These are phyloP conservation scores for Claviceps quebecensis DNA, from an alignment of 2,329 filamentous ascomycete species.

Conservation along the genomic window DNA sequence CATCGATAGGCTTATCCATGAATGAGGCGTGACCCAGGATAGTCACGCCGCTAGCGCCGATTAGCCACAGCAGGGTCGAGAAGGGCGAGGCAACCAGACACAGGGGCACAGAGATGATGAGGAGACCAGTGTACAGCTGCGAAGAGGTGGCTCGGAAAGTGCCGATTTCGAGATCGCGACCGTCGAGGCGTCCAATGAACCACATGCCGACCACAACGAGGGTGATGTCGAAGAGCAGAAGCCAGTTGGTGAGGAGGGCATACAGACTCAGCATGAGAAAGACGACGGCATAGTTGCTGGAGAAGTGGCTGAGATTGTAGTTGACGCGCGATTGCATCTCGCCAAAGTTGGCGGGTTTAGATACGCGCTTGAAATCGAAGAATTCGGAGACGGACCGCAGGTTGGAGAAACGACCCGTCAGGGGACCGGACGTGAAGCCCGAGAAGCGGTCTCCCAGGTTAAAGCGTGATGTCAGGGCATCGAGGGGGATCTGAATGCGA, in stretches of 20 bases:
- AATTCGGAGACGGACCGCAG: constrained; percentile 86
- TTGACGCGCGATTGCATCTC: constrained; percentile 87
- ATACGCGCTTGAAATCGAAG: constrained; percentile 87
- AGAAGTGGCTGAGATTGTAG: constrained; percentile 95
- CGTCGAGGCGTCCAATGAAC: constrained; percentile 79
- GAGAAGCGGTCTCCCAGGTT: constrained; percentile 78
- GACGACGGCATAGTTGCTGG: constrained; percentile 92
- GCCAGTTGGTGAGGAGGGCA: constrained; percentile 74
- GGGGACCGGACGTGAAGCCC: constrained; percentile 62
- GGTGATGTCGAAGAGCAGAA: constrained; percentile 83
- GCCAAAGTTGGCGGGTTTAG: constrained; percentile 81
- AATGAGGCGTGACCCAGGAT: constrained; percentile 90
- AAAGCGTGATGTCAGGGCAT: constrained; percentile 79
- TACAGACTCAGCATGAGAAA: constrained; percentile 96
- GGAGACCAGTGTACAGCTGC: constrained; percentile 83
- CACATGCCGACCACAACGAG: constrained; percentile 78
- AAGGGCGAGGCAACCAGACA: constrained; percentile 77
- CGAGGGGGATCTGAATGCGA: constrained; percentile 83
- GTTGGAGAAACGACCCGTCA: constrained; percentile 79
- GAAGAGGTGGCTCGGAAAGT: constrained; percentile 72
- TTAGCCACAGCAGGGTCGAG: constrained; percentile 79
- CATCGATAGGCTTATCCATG: constrained; percentile 98
- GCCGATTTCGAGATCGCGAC: constrained; percentile 77
- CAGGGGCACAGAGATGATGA: constrained; percentile 71
- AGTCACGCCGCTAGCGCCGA: constrained; percentile 85